These are phyloP conservation scores for Daldinia sp. DNA, from an alignment of 2,329 filamentous ascomycete genomes.

Conservation along the genomic window DNA sequence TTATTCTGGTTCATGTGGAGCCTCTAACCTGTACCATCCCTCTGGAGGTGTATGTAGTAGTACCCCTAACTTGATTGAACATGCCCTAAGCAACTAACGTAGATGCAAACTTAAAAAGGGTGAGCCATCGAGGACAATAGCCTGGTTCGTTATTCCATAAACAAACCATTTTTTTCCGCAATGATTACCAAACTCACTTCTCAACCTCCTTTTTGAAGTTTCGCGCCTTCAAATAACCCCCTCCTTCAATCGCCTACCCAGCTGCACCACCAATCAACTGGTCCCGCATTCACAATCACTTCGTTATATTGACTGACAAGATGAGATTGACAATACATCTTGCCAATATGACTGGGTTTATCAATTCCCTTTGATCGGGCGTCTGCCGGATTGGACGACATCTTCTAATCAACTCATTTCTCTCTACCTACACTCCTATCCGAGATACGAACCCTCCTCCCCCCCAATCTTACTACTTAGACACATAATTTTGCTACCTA, in stretches of 20 bases:
- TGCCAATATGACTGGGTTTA: constrained; percentile 30
- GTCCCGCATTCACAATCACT: constrained; percentile 5
- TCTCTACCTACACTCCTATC: neutral
- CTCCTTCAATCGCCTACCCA: neutral
- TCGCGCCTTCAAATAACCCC: constrained; percentile 14
- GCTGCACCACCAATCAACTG: neutral
- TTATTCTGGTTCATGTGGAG: too few relatives aligned
- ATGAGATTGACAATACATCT: constrained; percentile 30
- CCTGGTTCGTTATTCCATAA: constrained; percentile 19
- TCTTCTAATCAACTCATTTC: constrained; percentile 1
- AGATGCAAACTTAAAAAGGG: constrained; percentile 21
- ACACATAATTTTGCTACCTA: neutral
- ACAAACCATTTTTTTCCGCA: constrained; percentile 12
- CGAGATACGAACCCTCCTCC: neutral
- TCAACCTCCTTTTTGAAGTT: neutral
- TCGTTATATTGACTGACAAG: constrained; percentile 16
- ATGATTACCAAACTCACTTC: neutral
- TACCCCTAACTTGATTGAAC: neutral
- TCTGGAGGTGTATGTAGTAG: constrained; percentile 3
- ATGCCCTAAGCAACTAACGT: constrained; percentile 1
- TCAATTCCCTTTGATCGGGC: constrained; percentile 39
- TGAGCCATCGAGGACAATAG: constrained; percentile 35
- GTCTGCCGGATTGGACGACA: constrained; percentile 25
- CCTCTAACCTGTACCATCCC: too few relatives aligned
- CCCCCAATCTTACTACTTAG: neutral